phyloP scores from a whole-genome alignment of 2,329 filamentous ascomycete genomes.

The Ophiosphaerella narmari region DNA sequence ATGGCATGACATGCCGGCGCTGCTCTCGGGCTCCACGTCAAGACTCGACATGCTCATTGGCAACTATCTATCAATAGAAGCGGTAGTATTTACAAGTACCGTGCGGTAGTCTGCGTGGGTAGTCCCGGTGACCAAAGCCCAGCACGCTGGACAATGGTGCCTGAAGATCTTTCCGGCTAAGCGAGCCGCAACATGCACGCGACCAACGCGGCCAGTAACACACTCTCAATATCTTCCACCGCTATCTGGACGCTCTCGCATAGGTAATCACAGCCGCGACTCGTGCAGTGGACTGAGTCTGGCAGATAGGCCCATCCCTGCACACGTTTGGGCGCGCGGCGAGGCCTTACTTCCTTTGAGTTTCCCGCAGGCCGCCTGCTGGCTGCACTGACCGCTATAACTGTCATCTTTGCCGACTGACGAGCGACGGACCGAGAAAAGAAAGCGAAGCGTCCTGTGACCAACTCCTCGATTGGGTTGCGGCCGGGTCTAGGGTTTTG shows the following conservation, averaged over 20 bases:
- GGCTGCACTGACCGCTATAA: constrained; percentile 10
- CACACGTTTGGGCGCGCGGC: constrained; percentile 7
- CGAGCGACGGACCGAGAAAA: constrained; percentile 5
- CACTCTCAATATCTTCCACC: constrained; percentile 3
- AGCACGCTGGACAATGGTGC: constrained; percentile 6
- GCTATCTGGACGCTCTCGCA: constrained; percentile 2
- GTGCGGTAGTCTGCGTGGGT: no score
- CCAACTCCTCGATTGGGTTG: not conserved
- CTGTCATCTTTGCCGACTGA: constrained; percentile 2
- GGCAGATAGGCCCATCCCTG: constrained; percentile 10
- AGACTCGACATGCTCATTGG: no score
- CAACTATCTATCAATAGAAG: no score
- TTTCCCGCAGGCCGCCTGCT: constrained; percentile 4
- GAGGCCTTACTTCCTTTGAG: constrained; percentile 4
- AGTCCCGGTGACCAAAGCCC: no score
- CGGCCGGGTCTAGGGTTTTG: not conserved
- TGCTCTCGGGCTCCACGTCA: no score
- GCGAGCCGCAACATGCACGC: constrained; percentile 15
- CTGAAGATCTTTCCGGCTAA: constrained; percentile 20
- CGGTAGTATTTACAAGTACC: no score
- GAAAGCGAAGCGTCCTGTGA: not conserved
- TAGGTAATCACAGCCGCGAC: constrained; percentile 7
- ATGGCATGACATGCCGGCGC: no score
- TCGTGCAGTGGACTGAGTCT: constrained; percentile 12
- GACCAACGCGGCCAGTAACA: constrained; percentile 8